Evolutionary conservation across 2,329 filamentous ascomycete genomes (phyloP), one percentile per base, ranked within the genome.

Genomic region (Trichoderma semiorbis): DNA sequence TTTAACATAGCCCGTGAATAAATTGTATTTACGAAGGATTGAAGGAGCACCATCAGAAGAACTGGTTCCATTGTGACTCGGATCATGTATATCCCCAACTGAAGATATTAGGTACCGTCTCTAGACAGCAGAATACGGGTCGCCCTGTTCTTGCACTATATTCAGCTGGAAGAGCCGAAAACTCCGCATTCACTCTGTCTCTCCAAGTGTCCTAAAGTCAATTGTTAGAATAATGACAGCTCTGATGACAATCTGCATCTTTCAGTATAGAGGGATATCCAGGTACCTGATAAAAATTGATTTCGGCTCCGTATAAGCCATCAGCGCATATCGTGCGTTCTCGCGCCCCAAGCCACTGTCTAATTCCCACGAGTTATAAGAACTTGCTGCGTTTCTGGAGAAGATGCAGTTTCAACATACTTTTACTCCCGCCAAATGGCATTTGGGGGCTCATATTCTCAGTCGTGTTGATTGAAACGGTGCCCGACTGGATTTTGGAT

Each of bases 61-160:
- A 14, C 7, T 34, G 5, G 11, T 34, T 34, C 1, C 0, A 34
- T 34, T 14, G 32, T 6, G 32, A 14, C 16, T 8, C 7, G 10
- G 39, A 43, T 43, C n/a, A 8, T n/a, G 4, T 1, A n/a, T 10
- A 43, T 3, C 4, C 39, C 7, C 39, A 43, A 10, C 39, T 10
- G 3, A 7, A n/a, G 16, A n/a, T n/a, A 2, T 0, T n/a, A 10
- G 7, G 1, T 43, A 43, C 18, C 7, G 1, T n/a, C 10, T 5
- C 10, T 43, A 0, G 18, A 43, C 18, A n/a, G 39, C 18, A n/a
- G 18, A 18, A 43, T 10, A n/a, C 39, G 1, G 16, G 18, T 10
- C 34, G 14, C 14, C 34, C 14, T 47, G 18, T 11, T 21, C 43
- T 21, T 21, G 8, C 3, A n/a, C 39, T 5, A n/a, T n/a, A 0